A percentile compares a stretch with the other conserved stretches of the same genome.
These are phyloP conservation scores for Cryptococcus sp. DNA, from an alignment of 1,284 basidiomycete genomes.

Conservation along the genomic window DNA sequence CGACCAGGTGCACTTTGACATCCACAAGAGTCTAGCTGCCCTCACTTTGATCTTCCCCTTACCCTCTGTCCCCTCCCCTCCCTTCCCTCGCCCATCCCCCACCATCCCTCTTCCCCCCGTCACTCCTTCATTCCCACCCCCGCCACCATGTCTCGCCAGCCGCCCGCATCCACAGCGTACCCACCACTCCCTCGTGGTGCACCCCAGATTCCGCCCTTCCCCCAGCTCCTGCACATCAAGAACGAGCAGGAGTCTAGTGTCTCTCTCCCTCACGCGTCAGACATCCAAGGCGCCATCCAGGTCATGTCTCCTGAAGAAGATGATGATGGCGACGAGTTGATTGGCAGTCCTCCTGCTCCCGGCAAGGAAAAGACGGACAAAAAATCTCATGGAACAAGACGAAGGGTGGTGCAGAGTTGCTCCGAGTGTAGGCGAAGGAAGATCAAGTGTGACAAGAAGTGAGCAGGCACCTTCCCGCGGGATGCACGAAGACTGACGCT, in stretches of 20 bases:
- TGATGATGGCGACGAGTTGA: constrained; percentile 16
- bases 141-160: constrained; percentile 26
- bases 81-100: neutral
- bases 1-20: neutral
- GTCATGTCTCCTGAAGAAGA: constrained; percentile 26
- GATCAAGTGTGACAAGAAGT: constrained; percentile 52
- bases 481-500: neutral
- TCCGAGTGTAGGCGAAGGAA: constrained; percentile 51
- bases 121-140: neutral
- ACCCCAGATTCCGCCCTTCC: constrained; percentile 36
- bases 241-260: constrained; percentile 12
- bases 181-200: constrained; percentile 24
- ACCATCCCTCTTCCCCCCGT: neutral
- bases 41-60: neutral
- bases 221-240: constrained; percentile 34
- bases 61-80: neutral
- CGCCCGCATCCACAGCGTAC: constrained; percentile 32
- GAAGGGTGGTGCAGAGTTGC: constrained; percentile 51
- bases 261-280: neutral
- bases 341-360: constrained; percentile 1
- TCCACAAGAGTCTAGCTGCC: neutral
- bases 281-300: constrained; percentile 12
- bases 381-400: constrained; percentile 41
- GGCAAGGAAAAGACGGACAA: constrained; percentile 29
- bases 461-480: constrained; percentile 10